phyloP scores from a whole-genome alignment of 164 flowering plant genomes.

The Stephania japonica region DNA sequence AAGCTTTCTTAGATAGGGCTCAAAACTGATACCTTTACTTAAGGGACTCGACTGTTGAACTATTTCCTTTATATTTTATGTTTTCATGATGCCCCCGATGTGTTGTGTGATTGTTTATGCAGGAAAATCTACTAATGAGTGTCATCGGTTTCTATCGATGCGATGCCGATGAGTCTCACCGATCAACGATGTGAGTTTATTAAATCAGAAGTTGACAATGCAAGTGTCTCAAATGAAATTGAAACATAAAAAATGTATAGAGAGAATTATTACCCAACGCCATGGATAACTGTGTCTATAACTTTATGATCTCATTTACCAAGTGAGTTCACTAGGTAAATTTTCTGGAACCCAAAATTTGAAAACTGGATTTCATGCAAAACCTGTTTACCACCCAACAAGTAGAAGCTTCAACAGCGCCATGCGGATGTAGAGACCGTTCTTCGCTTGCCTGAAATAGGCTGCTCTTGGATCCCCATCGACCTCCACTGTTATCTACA shows the following conservation, averaged over 20 bases:
- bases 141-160: too few relatives aligned
- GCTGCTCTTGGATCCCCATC: constrained; percentile 96
- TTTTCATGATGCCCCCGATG: too few relatives aligned
- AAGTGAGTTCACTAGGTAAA: not conserved
- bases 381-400: constrained; percentile 69
- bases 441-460: constrained; percentile 96
- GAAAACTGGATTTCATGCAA: not conserved
- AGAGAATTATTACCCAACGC: not conserved
- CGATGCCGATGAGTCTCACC: too few relatives aligned
- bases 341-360: constrained; percentile 12
- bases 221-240: not conserved
- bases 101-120: too few relatives aligned
- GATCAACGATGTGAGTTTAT: too few relatives aligned
- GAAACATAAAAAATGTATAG: not conserved
- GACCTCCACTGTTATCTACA: constrained; percentile 85
- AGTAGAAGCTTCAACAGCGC: constrained; percentile 92
- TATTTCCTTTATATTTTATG: too few relatives aligned
- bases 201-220: too few relatives aligned
- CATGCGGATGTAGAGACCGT: constrained; percentile 93
- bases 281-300: not conserved
- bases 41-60: too few relatives aligned
- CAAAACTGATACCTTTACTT: too few relatives aligned
- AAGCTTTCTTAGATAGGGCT: too few relatives aligned
- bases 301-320: not conserved
- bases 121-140: too few relatives aligned